Evolutionary conservation across 768 basidiomycete species (phyloP).

Genomic region (Lactarius tabidus): DNA sequence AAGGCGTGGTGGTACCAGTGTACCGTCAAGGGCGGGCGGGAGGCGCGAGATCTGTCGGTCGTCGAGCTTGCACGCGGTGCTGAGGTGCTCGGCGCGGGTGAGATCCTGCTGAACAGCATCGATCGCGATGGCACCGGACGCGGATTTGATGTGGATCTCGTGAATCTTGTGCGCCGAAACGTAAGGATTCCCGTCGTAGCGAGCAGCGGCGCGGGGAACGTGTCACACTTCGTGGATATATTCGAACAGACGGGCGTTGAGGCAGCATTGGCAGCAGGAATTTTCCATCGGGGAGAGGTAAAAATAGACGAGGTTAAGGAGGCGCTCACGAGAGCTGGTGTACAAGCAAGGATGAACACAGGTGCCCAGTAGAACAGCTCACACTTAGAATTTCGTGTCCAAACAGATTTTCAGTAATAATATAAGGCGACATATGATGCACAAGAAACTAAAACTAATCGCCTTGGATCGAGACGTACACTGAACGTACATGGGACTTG

Average conservation of each 20-base stretch:
- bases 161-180: constrained; percentile 65
- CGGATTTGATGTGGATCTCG: constrained; percentile 86
- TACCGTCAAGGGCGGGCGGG: constrained; percentile 91
- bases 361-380: neutral
- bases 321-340: constrained; percentile 41
- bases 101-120: constrained; percentile 92
- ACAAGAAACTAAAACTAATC: constrained; percentile 16
- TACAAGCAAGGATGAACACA: constrained; percentile 43
- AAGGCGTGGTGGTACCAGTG: constrained; percentile 99
- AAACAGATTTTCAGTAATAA: constrained; percentile 21
- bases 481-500: constrained; percentile 22
- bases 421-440: constrained; percentile 17
- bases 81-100: constrained; percentile 90
- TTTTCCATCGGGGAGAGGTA: constrained; percentile 92
- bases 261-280: constrained; percentile 93
- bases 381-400: neutral
- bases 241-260: constrained; percentile 78
- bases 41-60: constrained; percentile 76
- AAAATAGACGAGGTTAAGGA: constrained; percentile 77
- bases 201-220: constrained; percentile 85
- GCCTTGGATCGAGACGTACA: constrained; percentile 19
- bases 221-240: constrained; percentile 82
- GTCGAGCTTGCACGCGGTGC: constrained; percentile 89
- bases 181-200: constrained; percentile 93
- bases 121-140: constrained; percentile 91